Conservation (phyloP, 2,329 filamentous ascomycete species). For the Curvularia hawaiiensis region DNA sequence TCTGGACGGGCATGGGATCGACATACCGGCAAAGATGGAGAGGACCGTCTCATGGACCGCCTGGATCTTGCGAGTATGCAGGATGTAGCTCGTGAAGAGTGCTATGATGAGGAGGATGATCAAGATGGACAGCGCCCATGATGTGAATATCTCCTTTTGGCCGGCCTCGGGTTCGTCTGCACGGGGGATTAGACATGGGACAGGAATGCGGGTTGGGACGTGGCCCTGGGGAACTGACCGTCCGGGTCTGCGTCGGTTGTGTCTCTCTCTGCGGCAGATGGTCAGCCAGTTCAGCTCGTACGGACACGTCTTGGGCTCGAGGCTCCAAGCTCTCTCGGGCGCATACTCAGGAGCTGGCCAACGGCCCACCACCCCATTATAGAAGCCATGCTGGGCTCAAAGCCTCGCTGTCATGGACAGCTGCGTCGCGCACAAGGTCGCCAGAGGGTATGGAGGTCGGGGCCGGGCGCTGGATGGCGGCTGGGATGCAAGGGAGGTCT, state of each 20-base stretch:
- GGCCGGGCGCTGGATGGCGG: conserved; percentile 16
- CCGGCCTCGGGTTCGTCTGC: conserved; percentile 76
- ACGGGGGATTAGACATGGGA: conserved; percentile 43
- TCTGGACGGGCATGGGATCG: conserved; percentile 2
- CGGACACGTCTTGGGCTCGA: background rate
- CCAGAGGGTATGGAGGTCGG: conserved; percentile 1
- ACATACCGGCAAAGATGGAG: conserved; percentile 89
- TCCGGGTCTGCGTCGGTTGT: conserved; percentile 55
- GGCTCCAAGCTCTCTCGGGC: conserved; percentile 2
- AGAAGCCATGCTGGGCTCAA: conserved; percentile 47
- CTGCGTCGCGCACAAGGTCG: conserved; percentile 9
- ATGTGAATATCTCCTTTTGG: conserved; percentile 92
- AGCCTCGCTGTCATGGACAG: conserved; percentile 36
- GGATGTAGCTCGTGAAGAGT: conserved; percentile 94
- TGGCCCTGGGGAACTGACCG: conserved; percentile 38
- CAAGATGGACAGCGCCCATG: conserved; percentile 96
- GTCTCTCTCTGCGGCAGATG: conserved; percentile 47
- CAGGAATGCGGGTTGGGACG: background rate
- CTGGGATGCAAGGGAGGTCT: background rate
- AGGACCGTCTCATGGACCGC: conserved; percentile 98
- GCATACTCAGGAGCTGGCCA: conserved; percentile 48
- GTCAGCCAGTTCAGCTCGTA: conserved; percentile 7
- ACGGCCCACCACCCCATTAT: conserved; percentile 45
- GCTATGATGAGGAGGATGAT: conserved; percentile 92
- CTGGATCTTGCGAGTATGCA: conserved; percentile 96